Conservation (phyloP, 495 filamentous ascomycete genomes). For the Lophium mytilinum region DNA sequence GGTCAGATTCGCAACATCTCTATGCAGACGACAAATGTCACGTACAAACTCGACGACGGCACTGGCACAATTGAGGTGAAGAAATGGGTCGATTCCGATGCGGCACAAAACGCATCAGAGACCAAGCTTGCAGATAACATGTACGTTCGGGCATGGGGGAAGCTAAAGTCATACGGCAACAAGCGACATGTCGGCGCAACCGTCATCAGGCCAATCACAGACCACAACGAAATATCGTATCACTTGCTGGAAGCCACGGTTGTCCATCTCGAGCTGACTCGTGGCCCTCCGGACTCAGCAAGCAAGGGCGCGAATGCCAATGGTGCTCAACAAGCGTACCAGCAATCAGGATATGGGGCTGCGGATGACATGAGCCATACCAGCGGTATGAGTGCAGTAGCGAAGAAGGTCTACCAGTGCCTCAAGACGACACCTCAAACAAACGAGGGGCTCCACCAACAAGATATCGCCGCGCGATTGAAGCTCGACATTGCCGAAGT, state of each 20-base stretch:
- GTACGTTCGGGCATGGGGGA: slow-evolving; percentile 77
- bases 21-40: slow-evolving; percentile 80
- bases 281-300: slow-evolving; percentile 50
- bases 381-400: slow-evolving; percentile 46
- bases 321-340: slow-evolving; percentile 22
- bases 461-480: slow-evolving; percentile 58
- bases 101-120: slow-evolving; percentile 32
- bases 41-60: slow-evolving; percentile 90
- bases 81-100: slow-evolving; percentile 67
- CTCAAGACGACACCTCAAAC: slow-evolving; percentile 55
- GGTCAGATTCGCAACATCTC: slow-evolving; percentile 84
- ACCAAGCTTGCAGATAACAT: slow-evolving; percentile 53
- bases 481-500: slow-evolving; percentile 60
- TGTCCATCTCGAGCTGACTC: slow-evolving; percentile 77
- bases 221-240: slow-evolving; percentile 86
- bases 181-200: slow-evolving; percentile 76
- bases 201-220: slow-evolving; percentile 63
- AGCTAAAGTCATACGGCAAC: slow-evolving; percentile 66
- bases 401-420: slow-evolving; percentile 59
- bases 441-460: slow-evolving; percentile 73
- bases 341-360: slow-evolving; percentile 30
- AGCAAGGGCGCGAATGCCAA: slow-evolving; percentile 24
- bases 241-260: slow-evolving; percentile 84
- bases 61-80: slow-evolving; percentile 90
- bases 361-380: slow-evolving; percentile 2